A percentile compares a stretch with the other conserved stretches of the same genome.
phyloP scores from a whole-genome alignment of 805 yeast genomes.

The Starmerella riodocensis region DNA sequence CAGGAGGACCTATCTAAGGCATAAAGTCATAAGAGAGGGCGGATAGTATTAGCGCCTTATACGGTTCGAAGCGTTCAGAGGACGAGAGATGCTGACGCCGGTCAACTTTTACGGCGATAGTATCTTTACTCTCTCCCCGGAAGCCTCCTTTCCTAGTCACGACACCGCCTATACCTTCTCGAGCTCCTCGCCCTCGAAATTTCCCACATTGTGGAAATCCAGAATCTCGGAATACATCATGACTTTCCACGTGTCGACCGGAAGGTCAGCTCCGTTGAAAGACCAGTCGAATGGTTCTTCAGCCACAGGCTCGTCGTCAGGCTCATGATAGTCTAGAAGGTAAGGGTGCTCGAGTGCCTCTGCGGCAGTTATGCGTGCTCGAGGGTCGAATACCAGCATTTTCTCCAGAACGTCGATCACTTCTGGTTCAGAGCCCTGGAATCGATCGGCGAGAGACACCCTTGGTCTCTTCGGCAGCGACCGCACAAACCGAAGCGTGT shows the following conservation, averaged over 20 bases:
- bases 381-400: conserved; percentile 92
- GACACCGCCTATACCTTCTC: background rate
- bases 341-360: conserved; percentile 84
- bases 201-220: conserved; percentile 86
- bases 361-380: conserved; percentile 83
- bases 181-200: conserved; percentile 22
- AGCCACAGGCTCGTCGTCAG: conserved; percentile 92
- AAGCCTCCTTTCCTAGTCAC: too few species aligned
- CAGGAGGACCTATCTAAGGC: too few species aligned
- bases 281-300: conserved; percentile 93
- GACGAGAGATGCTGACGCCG: too few species aligned
- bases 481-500: conserved; percentile 84
- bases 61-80: too few species aligned
- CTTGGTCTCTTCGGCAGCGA: conserved; percentile 88
- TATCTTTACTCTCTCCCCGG: too few species aligned
- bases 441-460: conserved; percentile 72
- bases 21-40: too few species aligned
- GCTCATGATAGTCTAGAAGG: conserved; percentile 90
- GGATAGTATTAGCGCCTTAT: too few species aligned
- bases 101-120: too few species aligned
- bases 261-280: conserved; percentile 92
- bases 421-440: conserved; percentile 47
- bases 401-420: conserved; percentile 79
- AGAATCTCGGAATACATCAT: conserved; percentile 97
- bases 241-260: conserved; percentile 96